Conservation (phyloP, 257 asterid genomes). For the Coffea eugenioides region DNA sequence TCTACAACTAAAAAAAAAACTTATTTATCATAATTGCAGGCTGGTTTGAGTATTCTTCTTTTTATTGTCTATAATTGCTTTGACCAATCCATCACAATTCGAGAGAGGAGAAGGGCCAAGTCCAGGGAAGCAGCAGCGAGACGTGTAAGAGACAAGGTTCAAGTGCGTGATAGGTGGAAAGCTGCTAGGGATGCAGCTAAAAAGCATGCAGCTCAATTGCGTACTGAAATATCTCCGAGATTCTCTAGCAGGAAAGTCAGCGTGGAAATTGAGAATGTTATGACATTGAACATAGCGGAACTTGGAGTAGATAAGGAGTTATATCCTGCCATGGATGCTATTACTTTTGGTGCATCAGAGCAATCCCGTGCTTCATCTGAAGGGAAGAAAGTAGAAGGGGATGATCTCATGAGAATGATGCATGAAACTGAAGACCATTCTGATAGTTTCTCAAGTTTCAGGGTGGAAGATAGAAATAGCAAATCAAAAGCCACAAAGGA, state of each 20-base stretch:
- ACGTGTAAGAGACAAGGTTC: conserved; percentile 68
- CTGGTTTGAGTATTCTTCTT: conserved; percentile 74
- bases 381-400: conserved; percentile 31
- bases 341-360: conserved; percentile 32
- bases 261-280: conserved; percentile 36
- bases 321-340: conserved; percentile 21
- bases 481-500: conserved; percentile 45
- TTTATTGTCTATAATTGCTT: conserved; percentile 82
- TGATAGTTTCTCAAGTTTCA: conserved; percentile 38
- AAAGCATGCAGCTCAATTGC: conserved; percentile 65
- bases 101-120: conserved; percentile 81
- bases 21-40: conserved; percentile 41
- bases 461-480: conserved; percentile 23
- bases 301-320: conserved; percentile 11
- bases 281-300: conserved; percentile 31
- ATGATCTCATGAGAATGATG: conserved; percentile 34
- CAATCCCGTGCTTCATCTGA: conserved; percentile 35
- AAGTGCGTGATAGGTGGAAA: conserved; percentile 87
- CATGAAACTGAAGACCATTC: conserved; percentile 45
- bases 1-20: not conserved
- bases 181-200: conserved; percentile 83
- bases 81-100: conserved; percentile 75
- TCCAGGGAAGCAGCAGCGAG: conserved; percentile 91
- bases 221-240: conserved; percentile 66
- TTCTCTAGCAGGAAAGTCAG: conserved; percentile 51